Evolutionary conservation across 192 early-diverging fungal species (phyloP).

Genomic region (Martensiomyces pterosporus): DNA sequence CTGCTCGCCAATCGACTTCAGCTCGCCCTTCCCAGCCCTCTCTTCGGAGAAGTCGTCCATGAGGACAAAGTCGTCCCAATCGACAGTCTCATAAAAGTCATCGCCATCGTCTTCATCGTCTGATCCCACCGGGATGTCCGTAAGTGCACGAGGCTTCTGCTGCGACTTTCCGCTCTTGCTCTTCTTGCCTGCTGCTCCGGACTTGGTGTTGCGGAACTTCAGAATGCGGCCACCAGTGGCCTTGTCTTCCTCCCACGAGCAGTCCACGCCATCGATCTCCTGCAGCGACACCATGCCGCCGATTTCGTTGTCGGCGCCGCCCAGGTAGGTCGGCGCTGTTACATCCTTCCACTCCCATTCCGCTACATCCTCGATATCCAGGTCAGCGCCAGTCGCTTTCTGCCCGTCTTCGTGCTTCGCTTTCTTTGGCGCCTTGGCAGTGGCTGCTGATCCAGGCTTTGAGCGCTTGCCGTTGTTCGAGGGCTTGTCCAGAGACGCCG

Average conservation of each 20-base stretch:
- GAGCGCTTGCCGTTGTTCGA: constrained; percentile 6
- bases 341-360: constrained; percentile 63
- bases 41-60: constrained; percentile 81
- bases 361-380: constrained; percentile 16
- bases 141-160: not conserved
- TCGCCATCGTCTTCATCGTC: constrained; percentile 10
- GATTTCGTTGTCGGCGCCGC: constrained; percentile 59
- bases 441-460: not conserved
- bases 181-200: constrained; percentile 7
- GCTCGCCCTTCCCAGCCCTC: constrained; percentile 35
- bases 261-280: constrained; percentile 81
- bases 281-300: constrained; percentile 85
- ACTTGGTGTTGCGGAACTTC: constrained; percentile 54
- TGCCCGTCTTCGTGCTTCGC: constrained; percentile 3
- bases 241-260: constrained; percentile 62
- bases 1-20: constrained; percentile 30
- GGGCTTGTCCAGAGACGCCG: constrained; percentile 1
- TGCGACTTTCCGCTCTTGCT: constrained; percentile 11
- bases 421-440: constrained; percentile 8
- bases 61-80: constrained; percentile 57
- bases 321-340: constrained; percentile 38
- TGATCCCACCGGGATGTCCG: not conserved
- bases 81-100: constrained; percentile 11
- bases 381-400: not conserved
- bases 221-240: constrained; percentile 59